Base-by-base conservation (phyloP, 176 grass and related monocot species). In the Puya raimondii region DNA sequence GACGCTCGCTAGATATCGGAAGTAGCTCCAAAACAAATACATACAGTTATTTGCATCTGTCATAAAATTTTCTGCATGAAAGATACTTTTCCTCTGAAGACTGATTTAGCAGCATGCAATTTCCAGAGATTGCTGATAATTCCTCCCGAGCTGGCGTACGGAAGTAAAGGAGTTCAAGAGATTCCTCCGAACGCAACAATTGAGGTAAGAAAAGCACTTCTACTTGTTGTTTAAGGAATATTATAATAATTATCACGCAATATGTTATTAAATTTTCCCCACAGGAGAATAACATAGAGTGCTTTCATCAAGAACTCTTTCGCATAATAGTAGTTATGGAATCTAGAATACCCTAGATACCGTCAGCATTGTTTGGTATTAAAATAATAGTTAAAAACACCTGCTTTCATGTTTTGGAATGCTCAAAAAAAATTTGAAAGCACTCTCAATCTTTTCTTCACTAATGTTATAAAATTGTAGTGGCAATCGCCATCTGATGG, bases 131-230 rank as follows among this genome's bases (percentile, higher is more conserved):
- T 99, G 80, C 49, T 93, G 51, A 88, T 99, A 53, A 82, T 99
- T 88, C 94, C 89, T 70, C 94, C 94, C 70, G 84, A 84, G 33
- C 65, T 93, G 13, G 94, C 94, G 22, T 99, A 93, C 79, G 94
- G 89, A 69, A 93, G 81, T 77, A 99, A 82, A 78, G 94, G 94
- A 8, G 80, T 99, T 71, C 89, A 99, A 81, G 94, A 99, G 74
- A 93, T 99, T 83, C 94, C 94, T 77, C 84, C 87, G 71, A 93
- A 91, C 88, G 87, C 89, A 78, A 99, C 87, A 65, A 90, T 99
- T 69, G 94, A 99, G 89, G 94, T 88, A 71, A 63, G 70, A 4
- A 80, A 18, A 53, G 53, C 70, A 69, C 79, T 12, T n/a, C 17
- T 23, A 72, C 49, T 78, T 48, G 33, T 25, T 47, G 12, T 14